phyloP scores from a whole-genome alignment of 2,329 filamentous ascomycete genomes.

The Hypoxylon sp. region DNA sequence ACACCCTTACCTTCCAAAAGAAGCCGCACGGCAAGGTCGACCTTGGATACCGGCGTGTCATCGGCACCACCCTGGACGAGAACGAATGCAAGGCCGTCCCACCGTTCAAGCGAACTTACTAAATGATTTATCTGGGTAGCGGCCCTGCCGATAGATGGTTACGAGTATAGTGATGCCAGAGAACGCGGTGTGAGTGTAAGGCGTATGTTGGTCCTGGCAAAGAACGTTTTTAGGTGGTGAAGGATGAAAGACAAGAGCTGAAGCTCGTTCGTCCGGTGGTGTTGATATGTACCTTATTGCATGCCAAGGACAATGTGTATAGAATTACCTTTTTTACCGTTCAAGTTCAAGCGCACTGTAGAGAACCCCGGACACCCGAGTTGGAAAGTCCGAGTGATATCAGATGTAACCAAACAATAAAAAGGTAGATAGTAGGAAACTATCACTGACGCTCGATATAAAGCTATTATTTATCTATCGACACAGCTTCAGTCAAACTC shows the following conservation, averaged over 20 bases:
- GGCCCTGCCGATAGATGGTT: slow-evolving; percentile 16
- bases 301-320: slow-evolving; percentile 45
- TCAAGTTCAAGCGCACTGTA: slow-evolving; percentile 7
- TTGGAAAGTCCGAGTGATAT: neutral
- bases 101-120: slow-evolving; percentile 95
- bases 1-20: slow-evolving; percentile 97
- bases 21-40: slow-evolving; percentile 88
- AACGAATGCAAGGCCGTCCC: slow-evolving; percentile 95
- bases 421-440: slow-evolving; percentile 34
- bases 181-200: slow-evolving; percentile 26
- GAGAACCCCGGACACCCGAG: neutral
- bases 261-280: slow-evolving; percentile 21
- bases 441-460: neutral
- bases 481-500: neutral
- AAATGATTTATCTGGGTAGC: slow-evolving; percentile 49
- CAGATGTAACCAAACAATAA: neutral
- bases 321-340: slow-evolving; percentile 40
- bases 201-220: slow-evolving; percentile 15
- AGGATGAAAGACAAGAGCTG: slow-evolving; percentile 12
- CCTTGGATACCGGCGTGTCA: slow-evolving; percentile 86
- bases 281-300: slow-evolving; percentile 45
- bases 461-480: neutral
- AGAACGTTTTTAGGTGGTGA: slow-evolving; percentile 3
- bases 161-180: slow-evolving; percentile 36
- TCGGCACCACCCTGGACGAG: slow-evolving; percentile 87